Evolutionary conservation across 352 stramenopile species (phyloP).

Genomic region (Globisporangium perplexum): DNA sequence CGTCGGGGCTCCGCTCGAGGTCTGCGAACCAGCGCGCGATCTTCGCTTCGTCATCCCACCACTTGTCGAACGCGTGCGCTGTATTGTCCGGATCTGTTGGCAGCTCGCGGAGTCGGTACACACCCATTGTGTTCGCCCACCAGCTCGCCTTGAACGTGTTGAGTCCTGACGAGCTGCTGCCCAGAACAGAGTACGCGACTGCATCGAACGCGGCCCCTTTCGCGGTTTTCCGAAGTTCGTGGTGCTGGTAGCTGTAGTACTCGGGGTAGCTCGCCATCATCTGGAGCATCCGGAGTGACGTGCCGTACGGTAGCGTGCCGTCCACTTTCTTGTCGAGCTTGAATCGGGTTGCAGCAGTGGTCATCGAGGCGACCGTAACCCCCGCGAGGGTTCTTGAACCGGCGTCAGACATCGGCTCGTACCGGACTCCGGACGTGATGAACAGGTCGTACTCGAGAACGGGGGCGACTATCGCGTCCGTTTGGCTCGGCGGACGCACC

Average conservation of each 20-base stretch:
- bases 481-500: conserved; percentile 7
- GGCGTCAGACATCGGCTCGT: conserved; percentile 1
- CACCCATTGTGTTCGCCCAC: conserved; percentile 28
- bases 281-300: conserved; percentile 22
- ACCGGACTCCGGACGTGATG: conserved; percentile 18
- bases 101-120: conserved; percentile 25
- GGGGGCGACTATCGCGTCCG: conserved; percentile 9
- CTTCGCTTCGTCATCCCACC: conserved; percentile 28
- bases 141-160: conserved; percentile 29
- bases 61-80: conserved; percentile 10
- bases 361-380: conserved; percentile 14
- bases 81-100: not conserved
- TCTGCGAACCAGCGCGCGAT: conserved; percentile 24
- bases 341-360: conserved; percentile 3
- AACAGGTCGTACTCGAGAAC: conserved; percentile 9
- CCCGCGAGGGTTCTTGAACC: conserved; percentile 12
- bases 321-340: conserved; percentile 26
- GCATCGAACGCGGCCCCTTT: conserved; percentile 8
- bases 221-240: not conserved
- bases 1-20: conserved; percentile 17
- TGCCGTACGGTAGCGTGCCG: conserved; percentile 12
- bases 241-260: conserved; percentile 24
- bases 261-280: conserved; percentile 25
- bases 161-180: conserved; percentile 22
- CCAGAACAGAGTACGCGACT: conserved; percentile 18